These are phyloP conservation scores for Xeromyces bisporus DNA, from an alignment of 495 filamentous ascomycete species.

Conservation along the genomic window DNA sequence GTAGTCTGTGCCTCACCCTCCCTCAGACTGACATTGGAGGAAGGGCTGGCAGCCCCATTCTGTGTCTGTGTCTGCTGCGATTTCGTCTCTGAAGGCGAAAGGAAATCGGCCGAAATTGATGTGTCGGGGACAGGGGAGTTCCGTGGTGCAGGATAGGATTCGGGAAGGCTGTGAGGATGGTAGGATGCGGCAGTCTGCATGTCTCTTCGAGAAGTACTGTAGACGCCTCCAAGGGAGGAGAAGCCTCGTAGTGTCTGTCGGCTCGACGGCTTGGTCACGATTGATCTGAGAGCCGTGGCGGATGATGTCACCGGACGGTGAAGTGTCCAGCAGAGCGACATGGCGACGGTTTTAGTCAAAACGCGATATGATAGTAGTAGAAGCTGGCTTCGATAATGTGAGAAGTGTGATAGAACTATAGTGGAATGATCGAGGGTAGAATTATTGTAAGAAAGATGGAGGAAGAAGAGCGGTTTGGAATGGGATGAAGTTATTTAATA, in stretches of 20 bases:
- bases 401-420: too few species aligned
- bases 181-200: constrained; percentile 62
- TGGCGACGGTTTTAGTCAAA: constrained; percentile 4
- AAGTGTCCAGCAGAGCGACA: constrained; percentile 21
- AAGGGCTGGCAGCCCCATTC: constrained; percentile 1
- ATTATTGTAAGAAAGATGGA: too few species aligned
- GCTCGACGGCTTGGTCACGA: constrained; percentile 26
- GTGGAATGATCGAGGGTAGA: too few species aligned
- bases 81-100: constrained; percentile 8
- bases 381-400: background rate
- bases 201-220: constrained; percentile 43
- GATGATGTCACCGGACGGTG: constrained; percentile 36
- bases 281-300: constrained; percentile 31
- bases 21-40: constrained; percentile 22
- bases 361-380: background rate
- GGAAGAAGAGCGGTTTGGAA: too few species aligned
- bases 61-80: constrained; percentile 10
- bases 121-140: constrained; percentile 48
- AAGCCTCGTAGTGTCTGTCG: constrained; percentile 42
- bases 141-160: constrained; percentile 47
- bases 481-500: too few species aligned
- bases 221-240: constrained; percentile 39
- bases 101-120: constrained; percentile 43
- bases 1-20: constrained; percentile 53
- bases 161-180: constrained; percentile 53